These are phyloP conservation scores for Penicillium sp. DNA, from an alignment of 2,329 filamentous ascomycete species.

Conservation along the genomic window DNA sequence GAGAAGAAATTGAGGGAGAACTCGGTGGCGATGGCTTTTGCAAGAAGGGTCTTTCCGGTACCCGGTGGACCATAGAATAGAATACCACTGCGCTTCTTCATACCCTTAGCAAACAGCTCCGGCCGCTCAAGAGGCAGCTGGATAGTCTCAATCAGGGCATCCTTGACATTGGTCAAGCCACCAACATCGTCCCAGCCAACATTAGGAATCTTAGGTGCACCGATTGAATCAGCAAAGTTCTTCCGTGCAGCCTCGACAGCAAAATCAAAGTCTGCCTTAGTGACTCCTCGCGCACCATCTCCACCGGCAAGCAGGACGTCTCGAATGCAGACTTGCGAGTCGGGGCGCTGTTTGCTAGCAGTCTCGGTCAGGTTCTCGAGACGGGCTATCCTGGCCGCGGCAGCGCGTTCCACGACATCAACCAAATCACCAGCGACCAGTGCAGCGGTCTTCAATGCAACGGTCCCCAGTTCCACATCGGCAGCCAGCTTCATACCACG, in stretches of 20 bases:
- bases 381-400: constrained; percentile 74
- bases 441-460: constrained; percentile 94
- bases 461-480: constrained; percentile 79
- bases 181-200: constrained; percentile 97
- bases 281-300: constrained; percentile 75
- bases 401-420: constrained; percentile 89
- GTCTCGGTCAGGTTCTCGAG: constrained; percentile 70
- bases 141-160: constrained; percentile 95
- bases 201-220: constrained; percentile 96
- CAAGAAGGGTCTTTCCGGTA: constrained; percentile 99
- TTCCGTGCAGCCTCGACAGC: constrained; percentile 94
- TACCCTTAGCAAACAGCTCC: constrained; percentile 92
- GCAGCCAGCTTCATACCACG: constrained; percentile 76
- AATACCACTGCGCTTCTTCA: constrained; percentile 98
- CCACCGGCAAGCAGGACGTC: constrained; percentile 92
- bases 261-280: constrained; percentile 82
- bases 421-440: constrained; percentile 92
- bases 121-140: constrained; percentile 89
- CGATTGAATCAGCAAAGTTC: constrained; percentile 97
- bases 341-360: constrained; percentile 33
- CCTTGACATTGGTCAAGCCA: constrained; percentile 90
- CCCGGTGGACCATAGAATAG: constrained; percentile 98
- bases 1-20: constrained; percentile 99
- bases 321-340: constrained; percentile 63
- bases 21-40: constrained; percentile 98